A percentile compares a stretch with the other conserved stretches of the same genome.
Evolutionary conservation across 768 basidiomycete species (phyloP).

Genomic region (Phlebiopsis gigantea): DNA sequence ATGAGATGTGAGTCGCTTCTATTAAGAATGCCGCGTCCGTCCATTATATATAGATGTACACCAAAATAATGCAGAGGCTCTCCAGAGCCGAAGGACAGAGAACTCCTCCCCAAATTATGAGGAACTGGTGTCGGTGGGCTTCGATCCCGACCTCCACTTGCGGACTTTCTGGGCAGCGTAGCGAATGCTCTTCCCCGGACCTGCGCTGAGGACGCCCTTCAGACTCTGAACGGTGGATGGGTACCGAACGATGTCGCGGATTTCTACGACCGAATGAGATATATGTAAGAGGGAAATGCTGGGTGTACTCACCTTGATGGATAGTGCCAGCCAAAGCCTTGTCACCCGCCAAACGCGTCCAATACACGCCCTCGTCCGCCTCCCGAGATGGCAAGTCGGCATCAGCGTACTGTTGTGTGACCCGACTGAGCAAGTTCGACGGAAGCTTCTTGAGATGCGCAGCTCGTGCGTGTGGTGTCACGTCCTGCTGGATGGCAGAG

Average conservation of each 20-base stretch:
- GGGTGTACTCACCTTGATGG: slow-evolving; percentile 38
- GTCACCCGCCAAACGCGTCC: slow-evolving; percentile 67
- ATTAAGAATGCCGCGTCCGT: neutral
- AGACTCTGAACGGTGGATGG: slow-evolving; percentile 81
- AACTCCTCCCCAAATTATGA: neutral
- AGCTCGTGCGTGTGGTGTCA: slow-evolving; percentile 56
- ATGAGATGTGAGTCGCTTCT: neutral
- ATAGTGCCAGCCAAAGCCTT: slow-evolving; percentile 48
- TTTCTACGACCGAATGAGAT: slow-evolving; percentile 44
- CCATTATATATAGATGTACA: slow-evolving; percentile 1
- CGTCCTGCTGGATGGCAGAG: slow-evolving; percentile 68
- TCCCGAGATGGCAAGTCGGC: slow-evolving; percentile 36
- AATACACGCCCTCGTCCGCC: slow-evolving; percentile 71
- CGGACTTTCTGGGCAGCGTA: slow-evolving; percentile 74
- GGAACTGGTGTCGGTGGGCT: neutral
- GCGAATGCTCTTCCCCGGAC: slow-evolving; percentile 68
- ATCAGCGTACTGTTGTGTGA: slow-evolving; percentile 47
- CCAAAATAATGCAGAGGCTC: neutral
- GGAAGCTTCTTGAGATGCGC: slow-evolving; percentile 80
- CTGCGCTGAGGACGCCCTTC: slow-evolving; percentile 84
- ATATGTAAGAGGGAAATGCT: neutral
- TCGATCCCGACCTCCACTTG: slow-evolving; percentile 69
- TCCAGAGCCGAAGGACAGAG: neutral
- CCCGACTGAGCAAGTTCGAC: slow-evolving; percentile 49
- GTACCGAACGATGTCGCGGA: slow-evolving; percentile 69